Base-by-base conservation (phyloP, 2,329 filamentous ascomycete genomes). In the Bipolaris sorokiniana region DNA sequence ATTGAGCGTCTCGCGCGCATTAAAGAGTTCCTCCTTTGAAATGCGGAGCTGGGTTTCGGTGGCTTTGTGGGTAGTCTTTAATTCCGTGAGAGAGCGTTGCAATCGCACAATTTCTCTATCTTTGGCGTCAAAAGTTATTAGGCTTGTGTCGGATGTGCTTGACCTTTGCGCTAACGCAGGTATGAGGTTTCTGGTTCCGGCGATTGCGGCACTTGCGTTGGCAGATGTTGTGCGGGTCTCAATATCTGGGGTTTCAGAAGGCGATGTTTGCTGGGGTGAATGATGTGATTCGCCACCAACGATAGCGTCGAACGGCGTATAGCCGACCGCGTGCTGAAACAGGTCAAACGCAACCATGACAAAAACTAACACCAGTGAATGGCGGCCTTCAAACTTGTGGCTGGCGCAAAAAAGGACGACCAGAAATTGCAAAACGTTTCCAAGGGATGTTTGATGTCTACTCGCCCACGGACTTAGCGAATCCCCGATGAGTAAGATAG, bases 331-430 rank as follows among this genome's bases (percentile, higher is more conserved):
- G 37, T 58, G 59, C 59, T 69, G 68, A 58, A 70, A 68, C 58
- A 66, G 64, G 58, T 74, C 70, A 52, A 73, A 73, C 54, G 63
- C 67, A 41, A 67, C 66, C 69, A 74, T 72, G 62, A 73, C 68
- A 58, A 73, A 62, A 36, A 66, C 61, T 38, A 64, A 59, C 20
- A 68, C 62, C 26, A 72, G 40, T 49, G 69, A 54, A 56, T 73
- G 66, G 45, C 62, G 56, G 28, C 62, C 52, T 13, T 61, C 62
- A 34, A 64, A 23, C 38, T 42, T 52, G 41, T 69, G 65, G 46
- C 64, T 61, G 31, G 61, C 65, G 53, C 70, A 61, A 48, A 64
- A 68, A 23, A 61, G 59, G 36, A 72, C 57, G 11, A 65, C 64
- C 26, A 69, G 55, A 15, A 68, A 52, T 22, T 68, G 66, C 45